A percentile compares a stretch with the other conserved stretches of the same genome.
phyloP scores from a whole-genome alignment of 257 asterid genomes.

The Prunella vulgaris region DNA sequence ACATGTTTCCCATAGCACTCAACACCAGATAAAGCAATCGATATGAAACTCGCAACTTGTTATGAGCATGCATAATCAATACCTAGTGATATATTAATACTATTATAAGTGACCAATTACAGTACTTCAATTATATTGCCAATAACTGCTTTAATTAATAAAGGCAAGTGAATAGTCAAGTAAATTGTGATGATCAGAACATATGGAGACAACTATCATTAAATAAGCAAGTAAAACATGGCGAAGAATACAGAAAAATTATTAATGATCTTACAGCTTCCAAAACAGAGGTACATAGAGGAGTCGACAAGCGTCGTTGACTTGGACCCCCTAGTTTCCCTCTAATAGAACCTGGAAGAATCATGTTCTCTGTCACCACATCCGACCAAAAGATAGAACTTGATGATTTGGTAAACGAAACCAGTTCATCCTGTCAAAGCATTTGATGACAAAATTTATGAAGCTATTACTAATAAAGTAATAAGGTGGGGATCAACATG shows the following conservation, averaged over 20 bases:
- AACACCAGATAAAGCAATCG: background rate
- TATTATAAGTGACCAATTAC: slow-evolving; percentile 5
- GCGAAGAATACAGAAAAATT: slow-evolving; percentile 13
- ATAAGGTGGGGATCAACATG: slow-evolving; percentile 9
- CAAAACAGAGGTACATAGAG: slow-evolving; percentile 62
- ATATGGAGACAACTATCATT: background rate
- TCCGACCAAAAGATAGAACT: slow-evolving; percentile 58
- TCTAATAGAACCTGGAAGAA: slow-evolving; percentile 62
- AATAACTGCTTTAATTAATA: background rate
- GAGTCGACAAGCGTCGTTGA: slow-evolving; percentile 70
- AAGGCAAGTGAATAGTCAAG: background rate
- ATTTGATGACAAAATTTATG: slow-evolving; percentile 8
- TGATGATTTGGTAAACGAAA: slow-evolving; percentile 55
- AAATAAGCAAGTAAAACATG: slow-evolving; percentile 12
- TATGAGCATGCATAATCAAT: background rate
- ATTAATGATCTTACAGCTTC: slow-evolving; percentile 58
- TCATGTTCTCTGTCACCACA: slow-evolving; percentile 35
- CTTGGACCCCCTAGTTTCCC: slow-evolving; percentile 97
- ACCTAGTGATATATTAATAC: background rate
- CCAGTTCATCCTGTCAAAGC: slow-evolving; percentile 56
- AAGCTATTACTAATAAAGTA: background rate
- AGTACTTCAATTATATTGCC: slow-evolving; percentile 3
- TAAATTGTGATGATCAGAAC: slow-evolving; percentile 14
- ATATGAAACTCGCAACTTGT: slow-evolving; percentile 3
- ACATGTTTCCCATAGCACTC: background rate